Conservation (phyloP, 2,329 filamentous ascomycete genomes). For the Myriosclerotinia scirpicola region DNA sequence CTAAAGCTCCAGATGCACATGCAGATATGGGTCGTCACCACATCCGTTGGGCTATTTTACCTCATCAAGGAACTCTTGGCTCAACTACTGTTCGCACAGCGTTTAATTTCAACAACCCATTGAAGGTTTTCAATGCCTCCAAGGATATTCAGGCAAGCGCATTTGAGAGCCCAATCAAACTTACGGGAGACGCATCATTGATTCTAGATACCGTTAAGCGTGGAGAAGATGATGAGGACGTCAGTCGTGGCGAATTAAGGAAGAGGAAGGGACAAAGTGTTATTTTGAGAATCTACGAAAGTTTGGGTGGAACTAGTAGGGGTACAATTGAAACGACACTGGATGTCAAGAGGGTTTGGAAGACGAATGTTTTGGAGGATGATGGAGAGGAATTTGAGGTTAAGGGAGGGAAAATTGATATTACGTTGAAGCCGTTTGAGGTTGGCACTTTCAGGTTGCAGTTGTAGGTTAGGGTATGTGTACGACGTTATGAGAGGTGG, state of each 20-base stretch:
- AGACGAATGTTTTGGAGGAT: conserved; percentile 87
- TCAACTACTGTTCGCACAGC: conserved; percentile 76
- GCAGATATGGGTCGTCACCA: conserved; percentile 90
- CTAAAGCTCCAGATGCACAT: conserved; percentile 89
- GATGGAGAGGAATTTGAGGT: conserved; percentile 64
- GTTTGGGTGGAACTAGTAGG: conserved; percentile 75
- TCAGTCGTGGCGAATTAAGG: conserved; percentile 61
- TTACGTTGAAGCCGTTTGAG: conserved; percentile 77
- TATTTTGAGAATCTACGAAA: conserved; percentile 84
- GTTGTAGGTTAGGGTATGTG: conserved; percentile 40
- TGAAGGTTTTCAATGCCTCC: conserved; percentile 53
- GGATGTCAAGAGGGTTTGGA: conserved; percentile 73
- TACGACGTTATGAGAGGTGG: neutral
- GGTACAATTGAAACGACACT: conserved; percentile 67
- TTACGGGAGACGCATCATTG: conserved; percentile 67
- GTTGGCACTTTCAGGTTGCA: conserved; percentile 76
- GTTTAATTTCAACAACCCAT: conserved; percentile 85
- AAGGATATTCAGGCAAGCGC: conserved; percentile 47
- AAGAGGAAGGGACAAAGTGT: conserved; percentile 73
- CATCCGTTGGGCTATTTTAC: conserved; percentile 88
- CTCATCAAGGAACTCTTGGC: conserved; percentile 72
- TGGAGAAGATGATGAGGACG: conserved; percentile 81
- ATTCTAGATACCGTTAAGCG: conserved; percentile 90
- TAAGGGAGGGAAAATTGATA: conserved; percentile 52
- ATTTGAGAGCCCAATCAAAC: conserved; percentile 56